Evolutionary conservation across 1,139 yeast genomes (phyloP), one percentile per base, ranked within the genome.

Genomic region (Entelexis paramagnoliae): DNA sequence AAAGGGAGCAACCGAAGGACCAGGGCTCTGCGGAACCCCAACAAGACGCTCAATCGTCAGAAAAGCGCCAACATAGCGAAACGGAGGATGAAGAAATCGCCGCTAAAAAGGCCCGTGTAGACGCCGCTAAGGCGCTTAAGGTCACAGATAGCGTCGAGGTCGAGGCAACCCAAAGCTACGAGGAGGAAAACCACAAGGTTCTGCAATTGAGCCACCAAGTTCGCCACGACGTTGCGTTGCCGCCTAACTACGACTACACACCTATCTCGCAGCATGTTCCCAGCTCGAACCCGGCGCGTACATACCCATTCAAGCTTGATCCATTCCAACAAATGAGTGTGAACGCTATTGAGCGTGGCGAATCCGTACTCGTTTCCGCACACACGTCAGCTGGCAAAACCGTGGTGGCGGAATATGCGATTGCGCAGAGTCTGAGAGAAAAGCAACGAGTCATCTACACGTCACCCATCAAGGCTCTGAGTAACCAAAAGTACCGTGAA

Each of bases 321-420:
- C 95, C 96, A 34, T 91, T 91, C 73, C 99, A 91, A 68, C 94
- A 91, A 58, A 91, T 95, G 38, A 88, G 98, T 10, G 81, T 91
- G 52, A 87, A 94, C 40, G 91, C 96, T 68, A 83, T 91, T 57
- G 97, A 91, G 65, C 78, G 96, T 63, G 81, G 84, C 58, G 97
- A 91, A 66, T 83, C 95, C n/a, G 99, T 91, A 10, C 76, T 91
- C 61, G 97, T 91, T 2, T 89, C 97, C 24, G 99, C 99, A 0
- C 99, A 91, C 64, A 89, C 98, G 0, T 89, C 97, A 30, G 98
- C 98, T 8, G 99, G 99, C 71, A 91, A 91, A 66, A 91, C 99
- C 0, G 99, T 93, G 46, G 98, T 91, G 49, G 99, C 99, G 0
- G 99, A 88, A 64, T 88, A 88, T 63, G 96, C 96, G 5, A 87